Base-by-base conservation (phyloP, 129 eudicot species). In the Tagetes patula region DNA sequence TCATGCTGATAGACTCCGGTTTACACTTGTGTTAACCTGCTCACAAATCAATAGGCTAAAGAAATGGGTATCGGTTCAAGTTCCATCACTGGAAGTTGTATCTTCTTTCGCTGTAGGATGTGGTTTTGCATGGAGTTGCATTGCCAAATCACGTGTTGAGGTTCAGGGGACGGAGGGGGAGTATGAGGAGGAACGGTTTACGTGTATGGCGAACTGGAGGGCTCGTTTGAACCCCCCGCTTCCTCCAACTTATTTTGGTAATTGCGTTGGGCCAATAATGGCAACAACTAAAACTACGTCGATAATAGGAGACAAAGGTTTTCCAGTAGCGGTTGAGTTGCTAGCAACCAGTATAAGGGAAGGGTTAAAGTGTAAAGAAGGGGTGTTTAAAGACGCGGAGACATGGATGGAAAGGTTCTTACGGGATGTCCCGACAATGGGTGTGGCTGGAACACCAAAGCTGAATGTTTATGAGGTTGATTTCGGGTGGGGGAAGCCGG, bases 401-500 rank as follows among this genome's bases (percentile, higher is more conserved):
- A 62, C 54, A 3, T 75, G 73, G 82, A 1, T 75, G 1, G 43
- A 37, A 1, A 12, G 30, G 30, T 14, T 31, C 8, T 1, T 11
- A 2, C 1, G 27, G 10, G 13, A 34, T 3, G 6, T 8, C 33
- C 72, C 81, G 3, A 30, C 61, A 0, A 5, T 77, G 0, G 70
- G 81, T 6, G 78, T 86, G 59, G 82, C 90, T 4, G 90, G 90
- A 20, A 76, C 90, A 11, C 78, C 85, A 0, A 76, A 54, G 53
- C 58, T 71, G 10, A 59, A 80, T 40, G 50, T 68, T 3, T 86
- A 86, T 20, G 72, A 55, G 6, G 65, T 75, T 1, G 90, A 86
- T 77, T 86, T 82, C 14, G 90, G 90, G 45, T 82, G 85, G 85
- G 85, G 87, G 20, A 83, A 43, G 54, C 76, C 84, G 0, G 53